phyloP scores from a whole-genome alignment of 139 green algal species.

The Trebouxia sp. region DNA sequence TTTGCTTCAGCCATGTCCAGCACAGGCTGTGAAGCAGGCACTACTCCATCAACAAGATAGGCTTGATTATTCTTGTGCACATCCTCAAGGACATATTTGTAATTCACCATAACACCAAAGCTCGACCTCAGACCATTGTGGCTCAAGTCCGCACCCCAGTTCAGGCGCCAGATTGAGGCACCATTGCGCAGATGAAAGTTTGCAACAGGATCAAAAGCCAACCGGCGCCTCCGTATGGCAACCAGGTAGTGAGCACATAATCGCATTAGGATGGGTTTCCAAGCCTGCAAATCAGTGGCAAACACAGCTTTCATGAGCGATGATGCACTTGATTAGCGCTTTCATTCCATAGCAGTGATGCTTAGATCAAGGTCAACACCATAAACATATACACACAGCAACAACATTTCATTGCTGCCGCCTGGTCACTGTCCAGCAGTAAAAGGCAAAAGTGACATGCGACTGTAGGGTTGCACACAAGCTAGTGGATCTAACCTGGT shows the following conservation, averaged over 20 bases:
- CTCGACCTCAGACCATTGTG: constrained; percentile 44
- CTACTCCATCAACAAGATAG: constrained; percentile 48
- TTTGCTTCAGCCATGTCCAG: background rate
- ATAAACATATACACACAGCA: background rate
- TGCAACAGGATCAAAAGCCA: constrained; percentile 80
- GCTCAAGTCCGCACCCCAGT: constrained; percentile 64
- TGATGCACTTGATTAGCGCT: too few relatives aligned
- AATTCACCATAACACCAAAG: constrained; percentile 89
- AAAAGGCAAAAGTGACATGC: too few relatives aligned
- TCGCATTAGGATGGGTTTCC: constrained; percentile 52
- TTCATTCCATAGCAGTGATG: too few relatives aligned
- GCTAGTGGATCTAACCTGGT: too few relatives aligned
- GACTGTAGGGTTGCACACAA: too few relatives aligned
- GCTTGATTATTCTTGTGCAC: constrained; percentile 43
- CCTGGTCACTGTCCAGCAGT: background rate
- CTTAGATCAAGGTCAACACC: background rate
- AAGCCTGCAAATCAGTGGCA: background rate
- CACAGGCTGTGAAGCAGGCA: background rate
- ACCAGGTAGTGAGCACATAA: constrained; percentile 67
- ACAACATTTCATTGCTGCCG: background rate
- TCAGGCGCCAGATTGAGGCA: constrained; percentile 64
- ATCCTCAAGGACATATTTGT: constrained; percentile 39
- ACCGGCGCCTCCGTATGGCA: constrained; percentile 55
- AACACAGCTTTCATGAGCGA: too few relatives aligned
- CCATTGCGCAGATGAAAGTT: constrained; percentile 89